Evolutionary conservation across 2,329 filamentous ascomycete genomes (phyloP), one percentile per base, ranked within the genome.

Genomic region (Cladophialophora yegresii): DNA sequence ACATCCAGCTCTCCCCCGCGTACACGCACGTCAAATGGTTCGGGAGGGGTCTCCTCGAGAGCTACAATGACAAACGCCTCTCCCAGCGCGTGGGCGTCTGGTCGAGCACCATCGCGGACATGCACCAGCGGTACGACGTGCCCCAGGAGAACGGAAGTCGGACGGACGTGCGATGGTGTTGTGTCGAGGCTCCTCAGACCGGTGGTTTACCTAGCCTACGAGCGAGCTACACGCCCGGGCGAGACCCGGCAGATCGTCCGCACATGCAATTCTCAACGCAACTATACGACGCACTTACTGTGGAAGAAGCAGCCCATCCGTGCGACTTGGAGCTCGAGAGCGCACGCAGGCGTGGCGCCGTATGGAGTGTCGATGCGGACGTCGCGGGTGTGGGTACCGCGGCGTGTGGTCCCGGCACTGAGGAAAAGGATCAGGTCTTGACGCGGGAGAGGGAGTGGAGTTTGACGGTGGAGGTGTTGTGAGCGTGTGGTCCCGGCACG

Each of bases 101-200:
- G 0, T 75, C 87, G 1, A 28, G 23, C 16, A 61, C n/a, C 3
- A 58, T 70, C 32, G 77, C 79, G 0, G 79, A 82, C 0, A 78
- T 90, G 28, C 82, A 84, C 71, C 81, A 82, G 0, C 77, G 79
- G 0, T 89, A 89, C 70, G 88, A 90, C 20, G 85, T 86, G 23
- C 88, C 88, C 0, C 88, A 91, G 72, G 88, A 90, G 70, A 85
- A 83, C 58, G 85, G 86, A 0, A 90, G 90, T 72, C 79, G 85
- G 13, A 84, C 84, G 61, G 85, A 85, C 36, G 84, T 83, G 0
- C 78, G 84, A 6, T 89, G 85, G 83, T 74, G 89, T 3, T 47
- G 28, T 16, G 61, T 67, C 12, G 45, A 45, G 8, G 36, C 26
- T 36, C 22, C 54, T 9, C 7, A 12, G 3, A 12, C 47, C n/a